Evolutionary conservation across 108 stramenopile species (phyloP), one percentile per base, ranked within the genome.

Genomic region (Fragilaria crotonensis): DNA sequence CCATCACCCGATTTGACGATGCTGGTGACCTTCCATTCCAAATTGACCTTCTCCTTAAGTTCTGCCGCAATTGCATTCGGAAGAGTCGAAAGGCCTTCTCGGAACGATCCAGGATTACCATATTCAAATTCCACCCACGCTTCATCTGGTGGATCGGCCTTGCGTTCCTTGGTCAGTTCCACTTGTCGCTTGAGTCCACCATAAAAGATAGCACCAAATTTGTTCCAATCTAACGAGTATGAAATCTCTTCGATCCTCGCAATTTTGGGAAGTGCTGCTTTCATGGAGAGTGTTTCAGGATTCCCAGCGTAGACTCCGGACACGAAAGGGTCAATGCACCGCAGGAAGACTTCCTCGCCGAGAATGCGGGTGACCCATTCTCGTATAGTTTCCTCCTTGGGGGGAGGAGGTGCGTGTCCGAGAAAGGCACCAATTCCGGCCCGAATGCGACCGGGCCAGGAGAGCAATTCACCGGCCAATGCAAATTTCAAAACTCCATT

Each of bases 291-390:
- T 54, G 80, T 84, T 45, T 85, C 75, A 4, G 97, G 97, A 78
- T 98, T 88, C 7, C 97, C 97, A 44, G 95, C 96, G 66, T 98
- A 98, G 2, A 98, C 94, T 9, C 97, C 97, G 20, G 79, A 83
- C 20, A 98, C 95, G 62, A 98, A 96, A 27, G 97, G 97, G 54
- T 98, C 97, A 58, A 98, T 95, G 45, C 85, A 68, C 26, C 92
- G 64, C 47, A 78, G 60, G 70, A 95, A 97, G 22, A 85, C 86
- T 68, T 98, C 96, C 41, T 80, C 80, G 47, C 97, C 97, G 7
- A 97, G 72, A 31, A 78, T 84, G 25, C 97, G 71, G 17, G 91
- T 93, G 5, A 96, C 92, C 75, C 85, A 98, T 32, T 97, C 96
- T 28, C 84, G 78, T 32, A 98, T 90, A 5, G 89, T 87, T 68